Percentiles rank a stretch among this genome's conserved stretches.
Evolutionary conservation across 73 alveolate species (phyloP).

Genomic region (Diophrys sp.): DNA sequence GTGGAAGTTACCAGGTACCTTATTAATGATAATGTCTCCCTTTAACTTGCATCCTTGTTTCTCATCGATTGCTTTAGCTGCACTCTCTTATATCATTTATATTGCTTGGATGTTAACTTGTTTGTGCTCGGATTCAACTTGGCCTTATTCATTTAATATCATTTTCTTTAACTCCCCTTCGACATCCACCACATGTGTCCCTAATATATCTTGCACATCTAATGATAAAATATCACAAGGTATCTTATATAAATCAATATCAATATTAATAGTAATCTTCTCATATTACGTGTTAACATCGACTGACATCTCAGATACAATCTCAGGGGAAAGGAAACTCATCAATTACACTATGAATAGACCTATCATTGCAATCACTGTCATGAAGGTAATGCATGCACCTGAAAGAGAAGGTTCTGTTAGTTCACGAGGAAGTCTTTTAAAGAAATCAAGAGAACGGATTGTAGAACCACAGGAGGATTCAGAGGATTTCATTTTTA

Average conservation of each 20-base stretch:
- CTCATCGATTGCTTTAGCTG: constrained; percentile 48
- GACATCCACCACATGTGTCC: constrained; percentile 89
- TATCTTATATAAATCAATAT: constrained; percentile 78
- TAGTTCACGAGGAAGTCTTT: constrained; percentile 83
- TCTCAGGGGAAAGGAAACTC: constrained; percentile 56
- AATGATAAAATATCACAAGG: constrained; percentile 97
- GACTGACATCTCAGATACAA: constrained; percentile 17
- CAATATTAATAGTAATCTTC: constrained; percentile 86
- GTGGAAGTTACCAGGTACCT: constrained; percentile 95
- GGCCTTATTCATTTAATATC: constrained; percentile 14
- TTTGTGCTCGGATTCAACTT: not conserved
- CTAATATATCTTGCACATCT: constrained; percentile 97
- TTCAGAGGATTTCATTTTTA: not conserved
- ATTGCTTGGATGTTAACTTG: not conserved
- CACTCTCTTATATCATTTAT: constrained; percentile 10
- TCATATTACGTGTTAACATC: constrained; percentile 61
- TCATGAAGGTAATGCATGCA: constrained; percentile 81
- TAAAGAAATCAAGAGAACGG: constrained; percentile 39
- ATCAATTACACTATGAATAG: constrained; percentile 88
- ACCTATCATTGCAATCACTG: constrained; percentile 69
- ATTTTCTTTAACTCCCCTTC: constrained; percentile 69
- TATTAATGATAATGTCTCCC: constrained; percentile 68
- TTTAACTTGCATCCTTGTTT: constrained; percentile 82
- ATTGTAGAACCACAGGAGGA: not conserved
- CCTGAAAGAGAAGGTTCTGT: constrained; percentile 96